Base-by-base conservation (phyloP, 2,329 filamentous ascomycete species). In the Penicillium sp. region DNA sequence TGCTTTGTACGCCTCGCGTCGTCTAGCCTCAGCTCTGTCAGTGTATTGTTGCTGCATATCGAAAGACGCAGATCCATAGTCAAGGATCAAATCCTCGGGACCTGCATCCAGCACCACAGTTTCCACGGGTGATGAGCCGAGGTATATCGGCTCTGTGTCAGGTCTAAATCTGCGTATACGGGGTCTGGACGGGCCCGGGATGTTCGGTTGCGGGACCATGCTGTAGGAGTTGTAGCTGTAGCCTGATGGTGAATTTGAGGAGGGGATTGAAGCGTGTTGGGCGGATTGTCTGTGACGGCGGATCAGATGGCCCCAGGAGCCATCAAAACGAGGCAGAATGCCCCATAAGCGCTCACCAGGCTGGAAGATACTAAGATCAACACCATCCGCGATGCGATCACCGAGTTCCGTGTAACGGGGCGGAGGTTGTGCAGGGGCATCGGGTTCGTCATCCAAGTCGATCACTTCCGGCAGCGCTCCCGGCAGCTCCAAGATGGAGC, bases 1-100 rank as follows among this genome's bases (percentile, higher is more conserved):
- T 0, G 87, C 80, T 44, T 88, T 83, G 71, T 93, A 81, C 0
- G 72, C 59, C 24, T 65, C 66, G 16, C 65, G 60, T 9, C 62
- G 58, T 29, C 60, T 61, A 33, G 26, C 14, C 26, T 29, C 55
- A n/a, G 43, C 19, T 42, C 10, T 45, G 4, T 43, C 59, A 26
- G 13, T 35, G 13, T 51, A 14, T 0, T 53, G 24, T 0, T 53
- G 24, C 2, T 26, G 48, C 47, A 63, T 59, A 13, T 49, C n/a
- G 35, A 65, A 60, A 7, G 57, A 50, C 7, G 61, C 27, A 2
- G 49, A 16, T 8, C 21, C 54, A 51, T 61, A 64, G 39, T 64
- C 54, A 14, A 63, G 54, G 4, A 33, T 21, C 8, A 47, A 19
- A 39, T 19, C n/a, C 1, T 19, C 35, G n/a, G 35, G 35, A 16